Base-by-base conservation (phyloP, 2,329 filamentous ascomycete species). In the Arthrobotrys entomopaga region DNA sequence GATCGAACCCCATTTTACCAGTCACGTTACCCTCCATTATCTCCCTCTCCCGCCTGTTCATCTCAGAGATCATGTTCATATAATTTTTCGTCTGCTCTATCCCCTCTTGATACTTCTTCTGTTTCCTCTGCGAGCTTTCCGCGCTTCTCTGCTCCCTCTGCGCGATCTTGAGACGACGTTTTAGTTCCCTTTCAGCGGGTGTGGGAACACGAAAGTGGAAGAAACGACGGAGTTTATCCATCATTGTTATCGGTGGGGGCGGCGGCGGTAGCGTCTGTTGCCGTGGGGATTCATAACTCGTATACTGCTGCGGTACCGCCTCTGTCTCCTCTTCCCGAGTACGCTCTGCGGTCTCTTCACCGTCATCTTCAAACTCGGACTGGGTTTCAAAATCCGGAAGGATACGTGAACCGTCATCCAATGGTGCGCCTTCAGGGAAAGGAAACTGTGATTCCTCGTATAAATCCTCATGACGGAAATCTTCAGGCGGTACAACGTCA, bases 191-290 rank as follows among this genome's bases (percentile, higher is more conserved):
- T 42, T 72, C 67, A 1, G 34, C 54, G 24, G 67, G 34, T 2
- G 67, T 54, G 0, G 67, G 53, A 24, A 61, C 34, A 15, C 43
- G 60, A 15, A 72, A 2, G 60, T 60, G 20, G 1, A 72, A 54
- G 8, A 50, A 22, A 13, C 54, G 53, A 13, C 67, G 60, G 34
- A 72, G 26, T 20, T 22, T 40, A n/a, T 48, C 19, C 11, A 50
- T 19, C 34, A 15, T 19, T 10, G 8, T 40, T 34, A 13, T 10
- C 1, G 49, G 24, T 7, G 15, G 6, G 4, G 19, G 19, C 19
- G n/a, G 53, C 15, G 19, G 16, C 4, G 15, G 53, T 3, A 24
- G 7, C 16, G n/a, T 50, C 48, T 34, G 29, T 34, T 10, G 7
- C 10, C 29, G 29, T 10, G 29, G 29, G 1, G 29, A 34, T 34